Conservation (phyloP, 345 rosid species). For the Mallotus nudiflorus region DNA sequence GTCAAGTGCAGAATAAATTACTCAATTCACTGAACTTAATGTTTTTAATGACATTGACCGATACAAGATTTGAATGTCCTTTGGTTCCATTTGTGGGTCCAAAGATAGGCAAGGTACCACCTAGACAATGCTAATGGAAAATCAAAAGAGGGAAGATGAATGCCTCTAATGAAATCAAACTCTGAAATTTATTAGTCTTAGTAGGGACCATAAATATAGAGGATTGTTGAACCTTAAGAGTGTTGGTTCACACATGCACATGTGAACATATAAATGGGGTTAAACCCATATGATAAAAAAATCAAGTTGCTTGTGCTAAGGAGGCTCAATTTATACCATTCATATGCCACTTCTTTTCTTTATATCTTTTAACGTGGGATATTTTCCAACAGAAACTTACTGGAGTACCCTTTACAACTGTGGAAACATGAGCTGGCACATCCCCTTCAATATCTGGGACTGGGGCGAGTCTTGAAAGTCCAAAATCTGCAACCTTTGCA, state of each 20-base stretch:
- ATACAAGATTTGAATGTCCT: not conserved
- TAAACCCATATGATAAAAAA: no score
- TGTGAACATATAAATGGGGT: no score
- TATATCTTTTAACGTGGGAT: no score
- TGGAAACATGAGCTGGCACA: constrained; percentile 71
- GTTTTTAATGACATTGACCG: not conserved
- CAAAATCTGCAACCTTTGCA: constrained; percentile 98
- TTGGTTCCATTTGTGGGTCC: not conserved
- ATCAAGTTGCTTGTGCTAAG: no score
- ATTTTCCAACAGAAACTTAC: no score
- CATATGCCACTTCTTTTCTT: no score
- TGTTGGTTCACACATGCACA: no score
- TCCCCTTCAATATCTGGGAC: constrained; percentile 70
- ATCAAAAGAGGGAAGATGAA: constrained; percentile 3
- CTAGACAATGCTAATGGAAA: not conserved
- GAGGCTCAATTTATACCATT: no score
- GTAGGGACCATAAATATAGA: not conserved
- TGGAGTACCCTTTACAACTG: constrained; percentile 93
- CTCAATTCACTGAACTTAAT: not conserved
- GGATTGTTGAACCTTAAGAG: no score
- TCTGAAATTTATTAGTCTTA: not conserved
- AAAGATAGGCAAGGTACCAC: constrained; percentile 7
- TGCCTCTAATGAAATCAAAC: not conserved
- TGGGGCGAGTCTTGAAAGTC: constrained; percentile 89
- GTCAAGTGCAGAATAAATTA: not conserved